phyloP scores from a whole-genome alignment of 352 stramenopile species.

The Pythium monospermum region DNA sequence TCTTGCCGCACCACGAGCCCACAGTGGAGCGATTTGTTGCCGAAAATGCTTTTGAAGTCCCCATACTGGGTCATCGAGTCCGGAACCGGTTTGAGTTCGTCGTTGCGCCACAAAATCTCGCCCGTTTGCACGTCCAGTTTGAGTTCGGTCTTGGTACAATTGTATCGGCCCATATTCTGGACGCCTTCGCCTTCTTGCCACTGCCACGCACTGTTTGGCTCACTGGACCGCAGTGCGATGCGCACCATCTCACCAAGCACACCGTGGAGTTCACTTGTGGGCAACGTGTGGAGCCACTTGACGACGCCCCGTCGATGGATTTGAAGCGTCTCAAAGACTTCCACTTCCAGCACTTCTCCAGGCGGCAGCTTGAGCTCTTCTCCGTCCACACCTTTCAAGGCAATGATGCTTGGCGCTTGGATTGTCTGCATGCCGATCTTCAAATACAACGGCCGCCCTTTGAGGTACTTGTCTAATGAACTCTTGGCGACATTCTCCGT shows the following conservation, averaged over 20 bases:
- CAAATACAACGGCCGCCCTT: slow-evolving; percentile 77
- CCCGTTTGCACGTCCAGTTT: slow-evolving; percentile 84
- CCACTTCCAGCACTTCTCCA: slow-evolving; percentile 79
- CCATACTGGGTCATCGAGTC: slow-evolving; percentile 88
- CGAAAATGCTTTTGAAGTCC: slow-evolving; percentile 84
- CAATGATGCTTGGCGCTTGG: slow-evolving; percentile 80
- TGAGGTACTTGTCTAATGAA: slow-evolving; percentile 84
- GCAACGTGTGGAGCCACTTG: slow-evolving; percentile 46
- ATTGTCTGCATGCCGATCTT: slow-evolving; percentile 87
- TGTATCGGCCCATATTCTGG: slow-evolving; percentile 57
- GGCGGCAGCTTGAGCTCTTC: slow-evolving; percentile 70
- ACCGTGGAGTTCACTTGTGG: slow-evolving; percentile 2
- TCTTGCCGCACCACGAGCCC: slow-evolving; percentile 82
- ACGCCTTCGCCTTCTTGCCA: slow-evolving; percentile 58
- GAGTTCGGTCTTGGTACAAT: slow-evolving; percentile 69
- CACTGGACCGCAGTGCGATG: slow-evolving; percentile 60
- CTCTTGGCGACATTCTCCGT: slow-evolving; percentile 77
- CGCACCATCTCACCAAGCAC: slow-evolving; percentile 63
- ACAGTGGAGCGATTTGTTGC: slow-evolving; percentile 82
- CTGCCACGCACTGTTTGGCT: slow-evolving; percentile 52
- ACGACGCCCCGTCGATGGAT: slow-evolving; percentile 74
- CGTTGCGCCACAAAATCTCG: slow-evolving; percentile 89
- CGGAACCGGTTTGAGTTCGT: slow-evolving; percentile 87
- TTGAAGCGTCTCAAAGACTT: slow-evolving; percentile 84
- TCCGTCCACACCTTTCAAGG: slow-evolving; percentile 39